phyloP scores from a whole-genome alignment of 177 flowering plant genomes.

The Vitis hybrid region DNA sequence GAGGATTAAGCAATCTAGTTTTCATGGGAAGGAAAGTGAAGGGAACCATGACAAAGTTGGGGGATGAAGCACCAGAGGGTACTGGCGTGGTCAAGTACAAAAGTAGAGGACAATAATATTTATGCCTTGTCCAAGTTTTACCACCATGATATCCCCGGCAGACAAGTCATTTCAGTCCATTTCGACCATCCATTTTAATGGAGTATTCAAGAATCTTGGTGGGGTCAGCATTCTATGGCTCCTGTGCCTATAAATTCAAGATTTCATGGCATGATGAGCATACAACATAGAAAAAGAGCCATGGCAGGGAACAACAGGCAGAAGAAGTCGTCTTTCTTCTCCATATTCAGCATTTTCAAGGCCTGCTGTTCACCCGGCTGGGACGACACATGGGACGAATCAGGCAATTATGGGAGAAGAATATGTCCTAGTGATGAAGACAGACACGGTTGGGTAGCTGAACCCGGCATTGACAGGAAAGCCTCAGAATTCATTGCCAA shows the following conservation, averaged over 20 bases:
- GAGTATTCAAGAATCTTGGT: conserved; percentile 5
- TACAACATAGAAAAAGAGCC: no score
- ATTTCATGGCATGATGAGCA: neutral
- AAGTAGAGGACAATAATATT: conserved; percentile 15
- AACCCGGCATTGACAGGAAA: no score
- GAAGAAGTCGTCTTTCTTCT: conserved; percentile 19
- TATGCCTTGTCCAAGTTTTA: conserved; percentile 2
- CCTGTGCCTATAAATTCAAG: neutral
- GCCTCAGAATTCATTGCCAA: no score
- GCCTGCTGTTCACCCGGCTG: conserved; percentile 13
- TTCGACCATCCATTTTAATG: conserved; percentile 7
- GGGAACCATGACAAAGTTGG: neutral
- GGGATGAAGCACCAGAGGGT: neutral
- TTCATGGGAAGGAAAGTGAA: neutral
- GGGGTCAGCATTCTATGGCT: neutral
- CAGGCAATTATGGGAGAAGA: conserved; percentile 9
- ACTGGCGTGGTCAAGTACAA: conserved; percentile 10
- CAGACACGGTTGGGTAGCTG: neutral
- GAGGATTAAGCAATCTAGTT: no score
- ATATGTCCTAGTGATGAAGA: conserved; percentile 12
- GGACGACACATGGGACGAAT: conserved; percentile 11
- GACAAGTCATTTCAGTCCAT: neutral
- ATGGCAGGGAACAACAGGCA: no score
- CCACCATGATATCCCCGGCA: neutral
- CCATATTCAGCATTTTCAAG: conserved; percentile 28